phyloP scores from a whole-genome alignment of 2,329 filamentous ascomycete species.

The Paraphaeosphaeria sporulosa region DNA sequence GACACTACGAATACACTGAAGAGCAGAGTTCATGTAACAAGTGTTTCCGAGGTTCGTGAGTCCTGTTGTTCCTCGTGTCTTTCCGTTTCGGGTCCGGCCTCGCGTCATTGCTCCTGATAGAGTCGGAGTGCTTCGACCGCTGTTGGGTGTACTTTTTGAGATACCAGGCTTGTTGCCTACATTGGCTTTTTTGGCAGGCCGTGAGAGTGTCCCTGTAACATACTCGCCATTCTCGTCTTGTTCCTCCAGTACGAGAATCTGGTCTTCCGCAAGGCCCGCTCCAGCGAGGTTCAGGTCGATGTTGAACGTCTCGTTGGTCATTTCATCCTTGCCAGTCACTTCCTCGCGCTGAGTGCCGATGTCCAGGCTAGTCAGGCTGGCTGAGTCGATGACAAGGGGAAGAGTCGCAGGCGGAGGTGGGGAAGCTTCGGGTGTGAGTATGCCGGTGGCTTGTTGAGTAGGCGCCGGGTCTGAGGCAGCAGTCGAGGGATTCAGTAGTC shows the following conservation, averaged over 20 bases:
- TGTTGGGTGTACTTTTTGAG: slow-evolving; percentile 53
- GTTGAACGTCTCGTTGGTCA: slow-evolving; percentile 78
- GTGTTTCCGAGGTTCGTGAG: slow-evolving; percentile 93
- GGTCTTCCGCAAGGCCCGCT: slow-evolving; percentile 73
- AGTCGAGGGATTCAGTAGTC: slow-evolving; percentile 60
- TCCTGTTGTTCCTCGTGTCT: slow-evolving; percentile 78
- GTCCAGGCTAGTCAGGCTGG: slow-evolving; percentile 68
- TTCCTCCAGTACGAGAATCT: slow-evolving; percentile 86
- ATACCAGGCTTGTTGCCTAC: slow-evolving; percentile 38
- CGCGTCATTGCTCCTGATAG: slow-evolving; percentile 69
- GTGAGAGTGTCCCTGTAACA: slow-evolving; percentile 58
- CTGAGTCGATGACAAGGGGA: slow-evolving; percentile 67
- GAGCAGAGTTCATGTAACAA: slow-evolving; percentile 98
- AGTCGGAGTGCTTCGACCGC: slow-evolving; percentile 75
- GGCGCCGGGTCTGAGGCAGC: slow-evolving; percentile 44
- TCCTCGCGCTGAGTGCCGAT: slow-evolving; percentile 71
- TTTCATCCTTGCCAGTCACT: slow-evolving; percentile 71
- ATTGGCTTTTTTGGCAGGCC: slow-evolving; percentile 58
- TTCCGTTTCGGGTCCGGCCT: slow-evolving; percentile 73
- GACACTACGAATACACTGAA: slow-evolving; percentile 92
- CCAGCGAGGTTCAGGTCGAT: slow-evolving; percentile 71
- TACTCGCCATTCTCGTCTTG: slow-evolving; percentile 63
- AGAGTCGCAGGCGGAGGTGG: slow-evolving; percentile 50
- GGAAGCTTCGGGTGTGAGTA: slow-evolving; percentile 54
- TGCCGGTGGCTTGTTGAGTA: slow-evolving; percentile 42